Base-by-base conservation (phyloP, 2,329 filamentous ascomycete genomes). In the Fusarium cicatricum region DNA sequence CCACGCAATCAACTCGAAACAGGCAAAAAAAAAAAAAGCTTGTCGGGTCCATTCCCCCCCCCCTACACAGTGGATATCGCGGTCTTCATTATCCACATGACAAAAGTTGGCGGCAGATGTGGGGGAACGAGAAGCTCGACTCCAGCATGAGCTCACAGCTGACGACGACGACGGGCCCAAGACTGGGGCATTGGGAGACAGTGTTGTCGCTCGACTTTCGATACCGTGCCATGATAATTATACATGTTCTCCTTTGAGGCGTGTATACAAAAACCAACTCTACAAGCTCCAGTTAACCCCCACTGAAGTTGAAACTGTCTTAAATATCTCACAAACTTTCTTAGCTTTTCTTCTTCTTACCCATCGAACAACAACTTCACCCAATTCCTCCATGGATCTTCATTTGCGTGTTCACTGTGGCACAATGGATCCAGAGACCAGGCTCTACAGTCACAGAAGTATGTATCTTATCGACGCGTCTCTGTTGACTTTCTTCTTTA, bases 1-100 rank as follows among this genome's bases (percentile, higher is more conserved):
- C 34, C 29, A 49, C 23, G 21, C 58, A 21, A 42, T 56, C 50
- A 52, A 60, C 26, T 38, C 43, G 37, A 63, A 63, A 60, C 52
- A 32, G 12, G 31, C 34, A n/a, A n/a, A n/a, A n/a, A n/a, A n/a
- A n/a, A n/a, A 23, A 21, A 47, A 56, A 56, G 45, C 50, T 60
- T 56, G 28, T 37, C 37, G 38, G 16, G n/a, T 14, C 14, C 19
- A 12, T 38, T 26, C 16, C 4, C 37, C 36, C 36, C n/a, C 31
- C 21, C 16, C 9, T 23, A 15, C n/a, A 44, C 32, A 37, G 10
- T 17, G 16, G 26, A 28, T 16, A 16, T 8, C 21, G n/a, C 8
- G 32, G 16, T 41, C 19, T 33, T n/a, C 17, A 4, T 29, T 45
- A 38, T 38, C 40, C 48, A 51, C 48, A 52, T 44, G 48, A 12